A percentile compares a stretch with the other conserved stretches of the same genome.
Conservation (phyloP, 1,284 basidiomycete genomes). For the Rhodotorula sp. region DNA sequence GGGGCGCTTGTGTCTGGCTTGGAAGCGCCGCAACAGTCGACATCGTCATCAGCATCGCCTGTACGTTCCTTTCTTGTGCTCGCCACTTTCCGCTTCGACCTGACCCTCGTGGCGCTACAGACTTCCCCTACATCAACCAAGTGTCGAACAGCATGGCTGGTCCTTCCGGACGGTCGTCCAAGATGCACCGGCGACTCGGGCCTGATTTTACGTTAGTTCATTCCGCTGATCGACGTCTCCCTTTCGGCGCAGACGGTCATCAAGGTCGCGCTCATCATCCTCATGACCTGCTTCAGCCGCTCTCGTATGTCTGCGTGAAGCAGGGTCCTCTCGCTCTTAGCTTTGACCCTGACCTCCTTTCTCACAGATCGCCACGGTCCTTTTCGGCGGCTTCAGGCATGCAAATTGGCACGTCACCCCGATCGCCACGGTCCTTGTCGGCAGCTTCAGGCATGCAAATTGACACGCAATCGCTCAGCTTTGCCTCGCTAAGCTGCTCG, state of each 20-base stretch:
- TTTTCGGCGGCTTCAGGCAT: slow-evolving; percentile 6
- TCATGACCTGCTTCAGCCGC: slow-evolving; percentile 12
- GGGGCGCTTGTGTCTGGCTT: slow-evolving; percentile 20
- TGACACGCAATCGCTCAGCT: slow-evolving; percentile 18
- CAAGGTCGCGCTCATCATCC: slow-evolving; percentile 12
- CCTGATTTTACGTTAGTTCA: not conserved
- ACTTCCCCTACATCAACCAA: slow-evolving; percentile 12
- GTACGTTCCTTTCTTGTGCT: not conserved
- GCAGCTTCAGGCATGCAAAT: slow-evolving; percentile 3
- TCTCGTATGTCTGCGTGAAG: not conserved
- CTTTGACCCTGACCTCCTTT: not conserved
- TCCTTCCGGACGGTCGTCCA: slow-evolving; percentile 19
- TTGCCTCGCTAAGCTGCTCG: slow-evolving; percentile 17
- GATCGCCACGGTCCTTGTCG: slow-evolving; percentile 24
- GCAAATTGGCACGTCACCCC: slow-evolving; percentile 25
- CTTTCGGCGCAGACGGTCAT: not conserved
- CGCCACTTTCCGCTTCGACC: not conserved
- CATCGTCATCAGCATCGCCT: slow-evolving; percentile 6
- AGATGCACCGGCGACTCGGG: not conserved
- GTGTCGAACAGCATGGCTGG: slow-evolving; percentile 15
- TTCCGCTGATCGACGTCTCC: not conserved
- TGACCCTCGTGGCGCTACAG: too few relatives aligned
- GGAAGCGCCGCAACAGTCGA: slow-evolving; percentile 3
- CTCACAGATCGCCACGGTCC: slow-evolving; percentile 16
- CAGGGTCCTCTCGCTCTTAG: rapidly evolving